phyloP scores from a whole-genome alignment of 1,284 basidiomycete genomes.

The Puccinia triticina region DNA sequence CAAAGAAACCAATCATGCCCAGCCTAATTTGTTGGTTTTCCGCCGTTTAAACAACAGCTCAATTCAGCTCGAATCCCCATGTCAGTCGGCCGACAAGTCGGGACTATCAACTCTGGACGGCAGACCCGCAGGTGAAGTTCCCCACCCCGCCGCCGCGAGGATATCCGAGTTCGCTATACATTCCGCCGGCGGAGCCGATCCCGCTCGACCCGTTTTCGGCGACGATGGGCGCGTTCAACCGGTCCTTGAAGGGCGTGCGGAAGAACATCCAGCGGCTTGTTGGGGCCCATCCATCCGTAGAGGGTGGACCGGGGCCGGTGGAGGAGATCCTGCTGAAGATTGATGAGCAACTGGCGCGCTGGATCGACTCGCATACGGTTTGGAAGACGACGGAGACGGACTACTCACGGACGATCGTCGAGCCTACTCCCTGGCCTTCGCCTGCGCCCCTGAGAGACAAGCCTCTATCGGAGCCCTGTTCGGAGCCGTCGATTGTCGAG shows the following conservation, averaged over 20 bases:
- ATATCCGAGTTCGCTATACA: conserved; percentile 27
- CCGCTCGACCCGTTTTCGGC: conserved; percentile 32
- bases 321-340: conserved; percentile 27
- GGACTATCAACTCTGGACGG: conserved; percentile 33
- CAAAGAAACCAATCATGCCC: too few relatives aligned
- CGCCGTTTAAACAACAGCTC: too few relatives aligned
- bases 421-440: conserved; percentile 8
- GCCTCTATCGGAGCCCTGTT: neutral
- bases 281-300: neutral
- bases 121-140: conserved; percentile 1
- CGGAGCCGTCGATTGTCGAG: conserved; percentile 48
- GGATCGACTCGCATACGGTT: conserved; percentile 20
- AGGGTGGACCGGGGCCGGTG: neutral
- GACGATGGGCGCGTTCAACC: conserved; percentile 41
- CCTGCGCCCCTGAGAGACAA: neutral
- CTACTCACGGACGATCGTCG: neutral
- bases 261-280: conserved; percentile 25
- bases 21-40: too few relatives aligned
- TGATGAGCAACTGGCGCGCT: conserved; percentile 2
- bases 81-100: conserved; percentile 26
- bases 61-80: conserved; percentile 38
- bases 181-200: conserved; percentile 19
- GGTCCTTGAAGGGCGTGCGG: conserved; percentile 33
- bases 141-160: conserved; percentile 19
- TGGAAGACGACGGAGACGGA: conserved; percentile 16